These are phyloP conservation scores for Beta lomatogona DNA, from an alignment of 179 eudicot genomes.

Conservation along the genomic window DNA sequence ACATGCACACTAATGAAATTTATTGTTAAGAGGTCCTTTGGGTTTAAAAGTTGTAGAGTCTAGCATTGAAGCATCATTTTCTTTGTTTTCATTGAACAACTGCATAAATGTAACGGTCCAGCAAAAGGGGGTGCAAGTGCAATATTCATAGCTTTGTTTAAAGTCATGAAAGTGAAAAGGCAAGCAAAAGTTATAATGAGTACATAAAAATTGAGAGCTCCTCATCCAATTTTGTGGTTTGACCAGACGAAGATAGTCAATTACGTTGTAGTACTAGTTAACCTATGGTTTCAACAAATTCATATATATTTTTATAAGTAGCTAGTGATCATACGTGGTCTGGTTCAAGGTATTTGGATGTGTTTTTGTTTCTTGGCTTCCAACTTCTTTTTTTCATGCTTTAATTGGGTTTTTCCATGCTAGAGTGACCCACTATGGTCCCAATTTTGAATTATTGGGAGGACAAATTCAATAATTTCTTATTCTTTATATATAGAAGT, in stretches of 20 bases:
- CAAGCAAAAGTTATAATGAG: neutral
- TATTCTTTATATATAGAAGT: neutral
- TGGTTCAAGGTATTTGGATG: conserved; percentile 19
- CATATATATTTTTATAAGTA: neutral
- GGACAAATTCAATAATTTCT: neutral
- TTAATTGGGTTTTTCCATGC: conserved; percentile 5
- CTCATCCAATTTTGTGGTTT: neutral
- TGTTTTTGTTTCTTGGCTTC: neutral
- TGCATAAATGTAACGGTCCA: conserved; percentile 15
- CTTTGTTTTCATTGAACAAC: conserved; percentile 5
- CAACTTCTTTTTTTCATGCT: neutral
- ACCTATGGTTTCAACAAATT: neutral
- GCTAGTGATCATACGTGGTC: neutral
- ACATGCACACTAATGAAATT: neutral
- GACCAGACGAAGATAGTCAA: neutral
- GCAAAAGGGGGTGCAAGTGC: conserved; percentile 5
- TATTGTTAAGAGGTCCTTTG: neutral
- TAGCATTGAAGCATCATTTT: conserved; percentile 11
- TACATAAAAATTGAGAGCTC: neutral
- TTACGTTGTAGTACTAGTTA: no score
- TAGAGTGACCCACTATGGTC: conserved; percentile 21
- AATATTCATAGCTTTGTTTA: neutral
- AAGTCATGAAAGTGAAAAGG: conserved; percentile 21
- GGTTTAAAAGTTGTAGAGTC: conserved; percentile 3
- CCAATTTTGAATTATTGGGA: neutral